Conservation (phyloP, 2,329 filamentous ascomycete genomes). For the Hortaea sp. region DNA sequence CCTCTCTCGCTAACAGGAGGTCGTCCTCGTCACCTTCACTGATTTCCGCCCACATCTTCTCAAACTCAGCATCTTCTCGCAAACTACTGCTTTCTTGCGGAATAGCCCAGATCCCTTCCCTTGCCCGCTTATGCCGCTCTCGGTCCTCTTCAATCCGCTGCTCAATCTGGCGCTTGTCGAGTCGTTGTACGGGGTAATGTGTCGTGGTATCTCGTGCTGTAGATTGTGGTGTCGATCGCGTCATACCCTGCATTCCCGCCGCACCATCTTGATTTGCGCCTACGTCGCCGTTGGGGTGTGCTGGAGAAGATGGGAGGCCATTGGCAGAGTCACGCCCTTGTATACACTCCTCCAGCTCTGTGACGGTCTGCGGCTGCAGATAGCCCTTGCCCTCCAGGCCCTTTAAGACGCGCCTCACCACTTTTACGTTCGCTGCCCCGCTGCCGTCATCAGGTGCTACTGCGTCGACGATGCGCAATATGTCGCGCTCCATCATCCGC, state of each 20-base stretch:
- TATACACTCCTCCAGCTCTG: slow-evolving; percentile 73
- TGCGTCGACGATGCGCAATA: slow-evolving; percentile 80
- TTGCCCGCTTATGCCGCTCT: slow-evolving; percentile 81
- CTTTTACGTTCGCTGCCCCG: slow-evolving; percentile 87
- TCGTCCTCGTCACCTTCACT: slow-evolving; percentile 86
- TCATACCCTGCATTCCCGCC: not conserved
- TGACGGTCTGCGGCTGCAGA: slow-evolving; percentile 62
- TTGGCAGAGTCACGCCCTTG: slow-evolving; percentile 55
- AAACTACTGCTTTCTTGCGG: slow-evolving; percentile 34
- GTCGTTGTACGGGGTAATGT: slow-evolving; percentile 26
- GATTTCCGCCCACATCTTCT: slow-evolving; percentile 74
- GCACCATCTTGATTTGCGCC: not conserved
- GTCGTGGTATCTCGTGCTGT: slow-evolving; percentile 8
- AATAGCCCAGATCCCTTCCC: slow-evolving; percentile 91
- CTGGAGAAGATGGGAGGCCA: slow-evolving; percentile 11
- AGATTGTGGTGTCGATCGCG: slow-evolving; percentile 15
- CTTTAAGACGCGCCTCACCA: slow-evolving; percentile 57
- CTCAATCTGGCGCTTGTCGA: slow-evolving; percentile 85
- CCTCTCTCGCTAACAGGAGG: slow-evolving; percentile 64
- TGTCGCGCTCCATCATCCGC: slow-evolving; percentile 89
- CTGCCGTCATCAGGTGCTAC: slow-evolving; percentile 80
- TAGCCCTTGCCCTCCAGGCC: slow-evolving; percentile 55
- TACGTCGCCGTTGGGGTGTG: slow-evolving; percentile 6
- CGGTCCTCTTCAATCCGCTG: slow-evolving; percentile 95
- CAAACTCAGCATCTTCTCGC: slow-evolving; percentile 59